A percentile compares a stretch with the other conserved stretches of the same genome.
These are phyloP conservation scores for Salvia splendens DNA, from an alignment of 257 asterid genomes.

Conservation along the genomic window DNA sequence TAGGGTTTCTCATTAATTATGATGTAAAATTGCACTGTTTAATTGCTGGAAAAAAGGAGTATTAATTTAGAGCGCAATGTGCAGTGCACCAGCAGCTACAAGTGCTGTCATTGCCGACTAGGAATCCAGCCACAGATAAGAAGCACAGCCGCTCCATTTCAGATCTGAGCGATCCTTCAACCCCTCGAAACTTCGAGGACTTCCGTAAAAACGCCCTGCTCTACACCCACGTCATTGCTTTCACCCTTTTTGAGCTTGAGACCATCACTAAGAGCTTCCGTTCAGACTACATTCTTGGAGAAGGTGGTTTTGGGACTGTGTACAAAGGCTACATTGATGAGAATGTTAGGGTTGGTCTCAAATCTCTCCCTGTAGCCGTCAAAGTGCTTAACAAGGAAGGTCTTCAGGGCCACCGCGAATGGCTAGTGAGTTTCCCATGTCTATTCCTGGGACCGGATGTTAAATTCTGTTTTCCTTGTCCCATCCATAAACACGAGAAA, in stretches of 20 bases:
- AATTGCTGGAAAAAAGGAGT: constrained; percentile 11
- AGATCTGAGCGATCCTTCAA: constrained; percentile 89
- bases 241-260: constrained; percentile 93
- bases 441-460: background rate
- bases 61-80: constrained; percentile 28
- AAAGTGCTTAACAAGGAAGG: constrained; percentile 99
- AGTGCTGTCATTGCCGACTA: constrained; percentile 46
- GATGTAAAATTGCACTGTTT: background rate
- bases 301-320: constrained; percentile 98
- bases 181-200: constrained; percentile 81
- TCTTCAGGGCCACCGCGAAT: constrained; percentile 97
- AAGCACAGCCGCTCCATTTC: constrained; percentile 75
- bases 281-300: constrained; percentile 96
- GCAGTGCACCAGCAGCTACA: constrained; percentile 81
- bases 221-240: constrained; percentile 86
- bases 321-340: constrained; percentile 98
- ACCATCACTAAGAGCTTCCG: constrained; percentile 98
- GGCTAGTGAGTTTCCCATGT: constrained; percentile 68
- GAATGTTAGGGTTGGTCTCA: constrained; percentile 94
- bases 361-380: constrained; percentile 94
- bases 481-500: background rate
- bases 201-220: constrained; percentile 64
- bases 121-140: constrained; percentile 57
- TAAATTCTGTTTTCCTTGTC: background rate
- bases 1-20: constrained; percentile 27